Base-by-base conservation (phyloP, 768 basidiomycete genomes). In the Sutorius australiensis region DNA sequence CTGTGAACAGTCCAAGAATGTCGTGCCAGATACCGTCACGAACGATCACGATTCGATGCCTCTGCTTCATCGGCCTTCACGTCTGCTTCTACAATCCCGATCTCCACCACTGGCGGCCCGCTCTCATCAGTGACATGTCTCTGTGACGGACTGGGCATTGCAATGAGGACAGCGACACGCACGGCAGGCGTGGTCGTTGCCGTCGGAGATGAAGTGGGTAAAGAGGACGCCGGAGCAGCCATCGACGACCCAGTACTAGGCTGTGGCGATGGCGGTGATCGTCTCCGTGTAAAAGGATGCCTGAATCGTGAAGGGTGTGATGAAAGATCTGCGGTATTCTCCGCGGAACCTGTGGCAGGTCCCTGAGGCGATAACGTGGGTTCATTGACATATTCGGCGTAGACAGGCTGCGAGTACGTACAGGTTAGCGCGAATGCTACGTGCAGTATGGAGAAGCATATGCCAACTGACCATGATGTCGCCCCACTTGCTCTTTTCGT, bases 121-220 rank as follows among this genome's bases (percentile, higher is more conserved):
- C 36, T 55, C 30, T 62, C 66, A 31, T 67, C 69, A 13, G 33
- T 14, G 14, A 48, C 10, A 10, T 49, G 55, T 17, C 48, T 52
- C 40, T 21, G 56, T 14, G 55, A 33, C 10, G 28, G 12, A 24
- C 28, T 32, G 17, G 77, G 77, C 77, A 78, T 77, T 5, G 77
- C 76, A 37, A 78, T 73, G 31, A 78, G 63, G 16, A 78, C 75
- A 0, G 73, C 71, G 30, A 78, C 67, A 33, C 67, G 68, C 24
- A 78, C 63, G 40, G 61, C 50, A 32, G 69, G 56, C 43, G 62
- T 46, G 27, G 54, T 5, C 13, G 46, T 21, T 44, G 31, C 13
- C 43, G 46, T 10, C 46, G 56, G 54, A 46, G 61, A 52, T 48
- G 52, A 39, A 54, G 57, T 36, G 13, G 61, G 16, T 30, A 39